Evolutionary conservation across 2,329 filamentous ascomycete genomes (phyloP), one percentile per base, ranked within the genome.

Genomic region (Tolypocladium amazonense): DNA sequence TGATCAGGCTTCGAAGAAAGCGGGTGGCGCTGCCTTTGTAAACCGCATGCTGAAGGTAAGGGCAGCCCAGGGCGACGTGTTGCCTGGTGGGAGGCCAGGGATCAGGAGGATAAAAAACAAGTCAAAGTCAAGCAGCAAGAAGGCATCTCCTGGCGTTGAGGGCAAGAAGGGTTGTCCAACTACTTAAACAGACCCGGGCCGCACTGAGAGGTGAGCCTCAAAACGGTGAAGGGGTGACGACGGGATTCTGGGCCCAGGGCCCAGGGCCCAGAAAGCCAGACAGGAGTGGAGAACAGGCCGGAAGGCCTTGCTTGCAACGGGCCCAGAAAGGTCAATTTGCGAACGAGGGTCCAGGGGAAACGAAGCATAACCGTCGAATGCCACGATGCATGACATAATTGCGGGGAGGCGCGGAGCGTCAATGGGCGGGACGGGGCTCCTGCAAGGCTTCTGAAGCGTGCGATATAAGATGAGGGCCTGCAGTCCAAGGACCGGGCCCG

Each of bases 351-450:
- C 50, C 50, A 54, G 15, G 50, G 50, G 5, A 54, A 54, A 45
- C 37, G n/a, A 30, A 57, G 58, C 30, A 38, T 9, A 33, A 27
- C 27, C 43, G 27, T n/a, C 65, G 66, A 69, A 67, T 68, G 61
- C 66, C 65, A 69, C 69, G 71, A 72, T 72, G 74, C 75, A 77
- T 77, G 75, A 76, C 75, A 78, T 77, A 77, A 77, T 76, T 76
- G 71, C 71, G 72, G 70, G 69, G 72, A 70, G 66, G 57, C 2
- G 54, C 39, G n/a, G 41, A 54, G 30, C 50, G 30, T 23, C 50
- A 54, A n/a, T 35, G 59, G 50, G 11, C 38, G 27, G 25, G n/a
- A 58, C 9, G 57, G 27, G 47, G 50, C 8, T 33, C 27, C 18
- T 35, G 45, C 37, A 25, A 35, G 43, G 41, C 56, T n/a, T 25